These are phyloP conservation scores for Diospyros kaki DNA, from an alignment of 148 eudicot genomes.

Conservation along the genomic window DNA sequence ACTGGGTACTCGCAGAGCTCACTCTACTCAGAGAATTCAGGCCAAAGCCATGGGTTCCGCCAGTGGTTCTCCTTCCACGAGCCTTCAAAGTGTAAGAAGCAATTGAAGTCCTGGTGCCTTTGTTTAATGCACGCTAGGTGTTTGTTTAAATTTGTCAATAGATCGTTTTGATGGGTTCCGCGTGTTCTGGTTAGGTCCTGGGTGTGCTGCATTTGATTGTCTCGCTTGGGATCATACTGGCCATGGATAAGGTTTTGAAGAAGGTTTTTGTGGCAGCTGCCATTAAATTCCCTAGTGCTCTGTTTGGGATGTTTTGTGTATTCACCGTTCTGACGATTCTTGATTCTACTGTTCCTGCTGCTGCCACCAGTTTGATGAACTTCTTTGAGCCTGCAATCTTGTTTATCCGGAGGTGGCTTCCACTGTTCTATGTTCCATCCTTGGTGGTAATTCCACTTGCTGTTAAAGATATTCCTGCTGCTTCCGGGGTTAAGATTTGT, in stretches of 20 bases:
- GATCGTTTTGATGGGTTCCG: conserved; percentile 10
- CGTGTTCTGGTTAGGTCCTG: conserved; percentile 41
- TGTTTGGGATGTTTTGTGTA: conserved; percentile 96
- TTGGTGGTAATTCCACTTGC: conserved; percentile 91
- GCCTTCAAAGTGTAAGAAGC: conserved; percentile 37
- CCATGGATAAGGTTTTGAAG: conserved; percentile 68
- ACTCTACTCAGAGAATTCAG: conserved; percentile 19
- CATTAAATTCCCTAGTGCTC: conserved; percentile 89
- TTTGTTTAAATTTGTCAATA: background rate
- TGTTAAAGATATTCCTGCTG: conserved; percentile 83
- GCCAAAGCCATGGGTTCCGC: conserved; percentile 43
- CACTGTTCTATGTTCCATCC: conserved; percentile 92
- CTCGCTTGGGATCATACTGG: conserved; percentile 83
- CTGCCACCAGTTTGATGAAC: conserved; percentile 63
- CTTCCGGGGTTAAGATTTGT: conserved; percentile 81
- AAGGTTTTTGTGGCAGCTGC: conserved; percentile 76
- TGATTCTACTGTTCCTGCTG: conserved; percentile 59
- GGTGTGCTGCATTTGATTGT: conserved; percentile 63
- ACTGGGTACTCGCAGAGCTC: conserved; percentile 31
- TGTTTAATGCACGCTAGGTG: background rate
- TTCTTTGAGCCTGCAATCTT: conserved; percentile 92
- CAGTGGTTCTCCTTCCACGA: conserved; percentile 30
- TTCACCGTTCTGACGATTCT: conserved; percentile 66
- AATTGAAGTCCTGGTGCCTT: background rate
- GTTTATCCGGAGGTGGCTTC: conserved; percentile 98